phyloP scores from a whole-genome alignment of 371 early-diverging fungal species.

The Cokeromyces recurvatus region DNA sequence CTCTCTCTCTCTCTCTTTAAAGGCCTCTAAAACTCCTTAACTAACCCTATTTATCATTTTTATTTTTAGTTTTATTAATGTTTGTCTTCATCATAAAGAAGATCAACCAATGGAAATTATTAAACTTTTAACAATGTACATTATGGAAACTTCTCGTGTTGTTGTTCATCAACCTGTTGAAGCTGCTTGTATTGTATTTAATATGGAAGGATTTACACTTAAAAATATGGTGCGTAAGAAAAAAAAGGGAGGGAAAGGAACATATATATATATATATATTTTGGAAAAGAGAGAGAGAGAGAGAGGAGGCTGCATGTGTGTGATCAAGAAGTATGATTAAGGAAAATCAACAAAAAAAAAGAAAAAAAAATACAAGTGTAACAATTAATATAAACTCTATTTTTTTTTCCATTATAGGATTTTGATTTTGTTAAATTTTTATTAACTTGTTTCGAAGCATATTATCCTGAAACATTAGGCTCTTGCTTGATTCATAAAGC shows the following conservation, averaged over 20 bases:
- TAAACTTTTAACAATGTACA: slow-evolving; percentile 62
- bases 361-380: too few species aligned
- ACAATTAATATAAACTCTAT: too few species aligned
- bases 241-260: too few species aligned
- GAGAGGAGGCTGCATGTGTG: too few species aligned
- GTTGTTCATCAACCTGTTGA: slow-evolving; percentile 72
- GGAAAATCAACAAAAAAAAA: too few species aligned
- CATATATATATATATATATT: not conserved
- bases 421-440: slow-evolving; percentile 77
- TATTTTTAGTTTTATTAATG: slow-evolving; percentile 58
- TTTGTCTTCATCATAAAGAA: slow-evolving; percentile 51
- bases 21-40: too few species aligned
- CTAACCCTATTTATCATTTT: too few species aligned
- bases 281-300: not conserved
- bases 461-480: slow-evolving; percentile 91
- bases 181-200: slow-evolving; percentile 79
- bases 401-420: slow-evolving; percentile 39
- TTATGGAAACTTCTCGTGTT: slow-evolving; percentile 82
- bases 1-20: too few species aligned
- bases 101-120: slow-evolving; percentile 55
- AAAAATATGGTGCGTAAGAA: slow-evolving; percentile 75
- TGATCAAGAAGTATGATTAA: too few species aligned
- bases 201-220: slow-evolving; percentile 75
- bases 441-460: slow-evolving; percentile 74
- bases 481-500: slow-evolving; percentile 74